A percentile compares a stretch with the other conserved stretches of the same genome.
Evolutionary conservation across 352 stramenopile species (phyloP).

Genomic region (Discostella stelligera): DNA sequence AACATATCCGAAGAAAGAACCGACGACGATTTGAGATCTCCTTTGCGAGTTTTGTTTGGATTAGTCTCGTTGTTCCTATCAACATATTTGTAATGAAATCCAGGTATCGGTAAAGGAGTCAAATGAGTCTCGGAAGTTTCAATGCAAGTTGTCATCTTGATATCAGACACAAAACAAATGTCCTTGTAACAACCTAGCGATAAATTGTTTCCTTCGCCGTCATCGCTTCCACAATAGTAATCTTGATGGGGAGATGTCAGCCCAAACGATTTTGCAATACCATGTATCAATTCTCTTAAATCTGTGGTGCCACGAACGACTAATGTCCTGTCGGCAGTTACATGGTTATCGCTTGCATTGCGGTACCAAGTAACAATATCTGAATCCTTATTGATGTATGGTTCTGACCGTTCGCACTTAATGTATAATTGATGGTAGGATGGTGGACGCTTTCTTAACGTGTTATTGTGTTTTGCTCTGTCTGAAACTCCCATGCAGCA

Average conservation of each 20-base stretch:
- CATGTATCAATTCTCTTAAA: slow-evolving; percentile 38
- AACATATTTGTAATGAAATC: slow-evolving; percentile 52
- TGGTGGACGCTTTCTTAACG: slow-evolving; percentile 8
- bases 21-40: slow-evolving; percentile 20
- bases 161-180: slow-evolving; percentile 46
- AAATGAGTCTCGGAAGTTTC: slow-evolving; percentile 27
- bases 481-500: neutral
- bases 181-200: slow-evolving; percentile 33
- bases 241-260: slow-evolving; percentile 15
- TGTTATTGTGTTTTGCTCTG: neutral
- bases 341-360: slow-evolving; percentile 29
- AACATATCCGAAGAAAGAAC: slow-evolving; percentile 41
- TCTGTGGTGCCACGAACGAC: slow-evolving; percentile 40
- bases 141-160: slow-evolving; percentile 23
- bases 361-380: slow-evolving; percentile 51
- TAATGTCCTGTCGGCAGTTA: slow-evolving; percentile 46
- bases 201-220: neutral
- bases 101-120: slow-evolving; percentile 48
- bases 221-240: neutral
- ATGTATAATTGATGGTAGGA: slow-evolving; percentile 49
- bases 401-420: slow-evolving; percentile 49
- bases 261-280: slow-evolving; percentile 33
- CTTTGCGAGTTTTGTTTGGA: neutral
- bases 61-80: slow-evolving; percentile 4
- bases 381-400: slow-evolving; percentile 29